These are phyloP conservation scores for Plasmodium relictum DNA, from an alignment of 169 alveolate genomes.

Conservation along the genomic window DNA sequence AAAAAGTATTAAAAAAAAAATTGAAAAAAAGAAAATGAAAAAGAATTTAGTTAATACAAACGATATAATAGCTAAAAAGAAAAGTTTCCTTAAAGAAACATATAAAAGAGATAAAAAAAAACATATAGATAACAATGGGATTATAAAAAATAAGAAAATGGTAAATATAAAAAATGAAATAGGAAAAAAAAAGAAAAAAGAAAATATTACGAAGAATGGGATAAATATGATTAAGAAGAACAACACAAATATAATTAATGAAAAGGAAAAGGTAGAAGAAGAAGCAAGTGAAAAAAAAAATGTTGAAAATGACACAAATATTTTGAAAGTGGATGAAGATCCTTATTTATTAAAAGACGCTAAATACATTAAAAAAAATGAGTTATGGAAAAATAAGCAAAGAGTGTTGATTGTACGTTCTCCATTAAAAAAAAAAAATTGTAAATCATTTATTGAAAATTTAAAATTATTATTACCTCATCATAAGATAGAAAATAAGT, in stretches of 20 bases:
- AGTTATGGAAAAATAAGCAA: conserved; percentile 95
- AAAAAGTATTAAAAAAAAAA: no score
- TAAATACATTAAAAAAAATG: conserved; percentile 88
- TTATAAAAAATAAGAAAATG: no score
- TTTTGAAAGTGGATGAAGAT: conserved; percentile 80
- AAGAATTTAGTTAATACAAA: no score
- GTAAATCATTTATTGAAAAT: conserved; percentile 95
- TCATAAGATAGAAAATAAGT: conserved; percentile 90
- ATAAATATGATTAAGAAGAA: background rate
- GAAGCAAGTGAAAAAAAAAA: background rate
- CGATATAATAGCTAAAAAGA: no score
- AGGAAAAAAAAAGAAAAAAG: no score
- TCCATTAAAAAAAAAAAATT: conserved; percentile 95
- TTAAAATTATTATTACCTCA: conserved; percentile 97
- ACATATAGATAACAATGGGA: no score
- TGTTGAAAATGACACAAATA: background rate
- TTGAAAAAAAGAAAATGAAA: no score
- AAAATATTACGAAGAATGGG: no score
- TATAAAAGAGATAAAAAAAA: no score
- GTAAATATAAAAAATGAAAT: no score
- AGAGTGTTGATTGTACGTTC: conserved; percentile 96
- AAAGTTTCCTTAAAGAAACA: no score
- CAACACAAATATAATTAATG: background rate
- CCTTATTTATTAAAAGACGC: conserved; percentile 91
- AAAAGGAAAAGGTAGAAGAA: background rate